Percentiles rank a stretch among this genome's conserved stretches.
Conservation (phyloP, 2,329 filamentous ascomycete species). For the Periconia sp. region DNA sequence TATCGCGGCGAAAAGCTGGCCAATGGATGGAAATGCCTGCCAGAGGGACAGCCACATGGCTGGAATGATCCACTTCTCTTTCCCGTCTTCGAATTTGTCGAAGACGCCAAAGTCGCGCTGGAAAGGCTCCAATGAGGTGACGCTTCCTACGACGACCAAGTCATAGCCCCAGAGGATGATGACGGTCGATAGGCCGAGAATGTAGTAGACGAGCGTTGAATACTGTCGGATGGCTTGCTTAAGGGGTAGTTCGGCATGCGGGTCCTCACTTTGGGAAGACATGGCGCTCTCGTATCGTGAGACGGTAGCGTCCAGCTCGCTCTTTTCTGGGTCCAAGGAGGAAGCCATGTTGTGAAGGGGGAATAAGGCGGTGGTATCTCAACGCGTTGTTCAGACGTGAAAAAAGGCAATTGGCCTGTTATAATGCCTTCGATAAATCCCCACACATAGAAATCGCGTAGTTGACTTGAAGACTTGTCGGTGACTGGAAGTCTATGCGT, state of each 20-base stretch:
- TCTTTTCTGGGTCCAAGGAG: too few relatives aligned
- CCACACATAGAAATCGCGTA: too few relatives aligned
- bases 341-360: too few relatives aligned
- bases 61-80: constrained; percentile 38
- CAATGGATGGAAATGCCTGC: constrained; percentile 49
- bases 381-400: too few relatives aligned
- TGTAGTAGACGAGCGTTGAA: constrained; percentile 9
- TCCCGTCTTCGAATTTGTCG: constrained; percentile 7
- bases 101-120: constrained; percentile 57
- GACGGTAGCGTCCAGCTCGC: too few relatives aligned
- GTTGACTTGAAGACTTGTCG: too few relatives aligned
- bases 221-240: constrained; percentile 10
- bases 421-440: too few relatives aligned
- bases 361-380: too few relatives aligned
- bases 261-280: not conserved
- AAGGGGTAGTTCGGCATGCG: constrained; percentile 7
- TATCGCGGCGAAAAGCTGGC: constrained; percentile 47
- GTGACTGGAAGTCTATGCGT: too few relatives aligned
- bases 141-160: constrained; percentile 57
- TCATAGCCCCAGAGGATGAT: constrained; percentile 20
- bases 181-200: constrained; percentile 13
- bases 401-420: too few relatives aligned
- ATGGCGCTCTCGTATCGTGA: not conserved
- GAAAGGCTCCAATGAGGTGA: constrained; percentile 64
- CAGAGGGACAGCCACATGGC: constrained; percentile 54